These are phyloP conservation scores for Yarrowia galli DNA, from an alignment of 1,139 yeast species.

Conservation along the genomic window DNA sequence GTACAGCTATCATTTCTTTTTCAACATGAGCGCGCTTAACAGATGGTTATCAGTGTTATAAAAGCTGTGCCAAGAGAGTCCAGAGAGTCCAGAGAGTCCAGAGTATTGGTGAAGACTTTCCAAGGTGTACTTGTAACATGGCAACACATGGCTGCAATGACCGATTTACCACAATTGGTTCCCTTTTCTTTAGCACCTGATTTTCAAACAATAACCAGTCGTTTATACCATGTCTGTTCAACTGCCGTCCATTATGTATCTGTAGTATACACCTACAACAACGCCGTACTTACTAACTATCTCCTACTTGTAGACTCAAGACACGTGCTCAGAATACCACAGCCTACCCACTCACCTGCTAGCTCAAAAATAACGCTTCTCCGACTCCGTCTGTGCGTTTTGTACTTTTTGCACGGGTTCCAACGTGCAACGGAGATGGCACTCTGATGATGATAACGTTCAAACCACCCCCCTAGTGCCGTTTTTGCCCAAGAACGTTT, in stretches of 20 bases:
- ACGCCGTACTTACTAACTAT: too few relatives aligned
- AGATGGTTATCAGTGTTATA: too few relatives aligned
- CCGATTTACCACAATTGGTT: too few relatives aligned
- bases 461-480: not conserved
- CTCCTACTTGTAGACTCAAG: not conserved
- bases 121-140: too few relatives aligned
- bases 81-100: too few relatives aligned
- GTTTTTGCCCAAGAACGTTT: not conserved
- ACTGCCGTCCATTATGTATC: not conserved
- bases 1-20: not conserved
- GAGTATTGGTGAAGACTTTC: too few relatives aligned
- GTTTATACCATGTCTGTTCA: too few relatives aligned
- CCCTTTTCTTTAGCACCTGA: too few relatives aligned
- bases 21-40: not conserved
- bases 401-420: not conserved
- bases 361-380: not conserved
- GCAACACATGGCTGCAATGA: too few relatives aligned
- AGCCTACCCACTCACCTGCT: not conserved
- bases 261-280: too few relatives aligned
- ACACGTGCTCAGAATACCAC: not conserved
- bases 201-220: too few relatives aligned
- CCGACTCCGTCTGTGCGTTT: not conserved
- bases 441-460: slow-evolving; percentile 3
- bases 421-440: not conserved
- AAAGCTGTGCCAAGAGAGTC: too few relatives aligned